Conservation (phyloP, 2,329 filamentous ascomycete species). For the Penicillium capsulatum region DNA sequence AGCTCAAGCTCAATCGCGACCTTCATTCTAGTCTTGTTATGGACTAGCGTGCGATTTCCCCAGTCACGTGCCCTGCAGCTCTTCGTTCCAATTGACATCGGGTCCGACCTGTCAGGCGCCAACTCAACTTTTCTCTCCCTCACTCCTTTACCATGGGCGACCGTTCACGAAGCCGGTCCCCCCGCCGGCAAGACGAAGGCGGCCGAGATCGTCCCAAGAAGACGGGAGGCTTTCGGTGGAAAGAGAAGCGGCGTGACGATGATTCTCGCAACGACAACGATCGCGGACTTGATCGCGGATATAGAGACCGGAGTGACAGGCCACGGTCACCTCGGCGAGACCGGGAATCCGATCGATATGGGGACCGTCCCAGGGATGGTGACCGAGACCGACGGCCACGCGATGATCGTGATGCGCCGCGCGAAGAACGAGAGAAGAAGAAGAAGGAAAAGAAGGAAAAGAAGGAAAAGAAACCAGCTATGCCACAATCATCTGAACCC, state of each 20-base stretch:
- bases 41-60: constrained; percentile 8
- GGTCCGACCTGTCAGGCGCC: constrained; percentile 19
- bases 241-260: constrained; percentile 48
- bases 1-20: constrained; percentile 8
- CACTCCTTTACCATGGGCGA: constrained; percentile 27
- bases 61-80: constrained; percentile 24
- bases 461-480: constrained; percentile 30
- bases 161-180: constrained; percentile 44
- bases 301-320: constrained; percentile 39
- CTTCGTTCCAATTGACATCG: constrained; percentile 15
- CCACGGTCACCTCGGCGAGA: constrained; percentile 33
- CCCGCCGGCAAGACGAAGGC: constrained; percentile 31
- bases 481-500: constrained; percentile 55
- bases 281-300: constrained; percentile 52
- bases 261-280: constrained; percentile 47
- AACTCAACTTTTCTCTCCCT: constrained; percentile 13
- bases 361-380: constrained; percentile 30
- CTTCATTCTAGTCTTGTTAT: constrained; percentile 9
- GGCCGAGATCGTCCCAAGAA: constrained; percentile 39
- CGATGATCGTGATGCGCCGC: constrained; percentile 26
- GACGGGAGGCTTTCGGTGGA: constrained; percentile 47
- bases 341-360: constrained; percentile 37
- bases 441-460: constrained; percentile 34
- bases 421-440: constrained; percentile 38
- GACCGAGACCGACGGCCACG: constrained; percentile 45